Percentiles rank a stretch among this genome's conserved stretches.
phyloP scores from a whole-genome alignment of 768 basidiomycete species.

The Lepiota subincarnata region DNA sequence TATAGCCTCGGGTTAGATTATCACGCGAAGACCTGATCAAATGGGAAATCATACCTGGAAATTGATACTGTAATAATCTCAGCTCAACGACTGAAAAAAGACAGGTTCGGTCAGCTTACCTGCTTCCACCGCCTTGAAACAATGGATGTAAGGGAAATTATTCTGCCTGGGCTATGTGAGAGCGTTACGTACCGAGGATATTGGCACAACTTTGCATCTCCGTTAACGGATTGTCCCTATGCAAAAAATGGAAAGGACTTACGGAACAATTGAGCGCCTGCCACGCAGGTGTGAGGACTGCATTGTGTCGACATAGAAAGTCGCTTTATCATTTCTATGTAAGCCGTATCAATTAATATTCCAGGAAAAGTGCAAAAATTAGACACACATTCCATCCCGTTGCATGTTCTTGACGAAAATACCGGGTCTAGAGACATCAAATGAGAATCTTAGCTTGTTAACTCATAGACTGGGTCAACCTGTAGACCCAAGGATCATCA shows the following conservation, averaged over 20 bases:
- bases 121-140: conserved; percentile 47
- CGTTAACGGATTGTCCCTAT: not conserved
- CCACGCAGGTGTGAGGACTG: conserved; percentile 56
- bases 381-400: conserved; percentile 56
- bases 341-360: not conserved
- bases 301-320: conserved; percentile 63
- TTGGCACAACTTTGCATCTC: conserved; percentile 53
- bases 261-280: conserved; percentile 66
- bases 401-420: conserved; percentile 74
- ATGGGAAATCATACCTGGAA: conserved; percentile 47
- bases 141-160: not conserved
- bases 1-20: not conserved
- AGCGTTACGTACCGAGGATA: conserved; percentile 43
- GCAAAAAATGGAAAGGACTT: conserved; percentile 19
- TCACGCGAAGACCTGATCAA: not conserved
- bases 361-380: not conserved
- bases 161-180: not conserved
- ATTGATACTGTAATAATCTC: conserved; percentile 48
- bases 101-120: conserved; percentile 26
- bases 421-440: conserved; percentile 41
- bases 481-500: conserved; percentile 73
- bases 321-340: conserved; percentile 66
- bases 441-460: not conserved
- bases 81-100: not conserved
- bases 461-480: conserved; percentile 25